Percentiles rank a stretch among this genome's conserved stretches.
Evolutionary conservation across 352 stramenopile genomes (phyloP).

Genomic region (Achlya hypogyna): DNA sequence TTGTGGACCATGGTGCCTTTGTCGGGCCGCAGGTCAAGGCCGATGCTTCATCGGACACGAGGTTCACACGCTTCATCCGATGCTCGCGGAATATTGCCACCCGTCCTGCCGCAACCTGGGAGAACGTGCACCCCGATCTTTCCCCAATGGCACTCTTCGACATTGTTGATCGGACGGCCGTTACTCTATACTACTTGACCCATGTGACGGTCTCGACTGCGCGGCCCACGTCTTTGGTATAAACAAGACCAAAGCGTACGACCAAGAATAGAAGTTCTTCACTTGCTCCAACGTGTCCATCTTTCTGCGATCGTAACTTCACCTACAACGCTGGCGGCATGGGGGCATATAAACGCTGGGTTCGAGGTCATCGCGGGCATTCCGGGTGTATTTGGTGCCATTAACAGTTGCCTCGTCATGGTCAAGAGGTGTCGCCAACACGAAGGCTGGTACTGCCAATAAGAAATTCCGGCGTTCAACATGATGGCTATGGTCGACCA

Average conservation of each 20-base stretch:
- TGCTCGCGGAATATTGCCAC: not conserved
- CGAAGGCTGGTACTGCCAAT: slow-evolving; percentile 20
- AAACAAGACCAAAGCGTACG: slow-evolving; percentile 10
- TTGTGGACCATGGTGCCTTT: not conserved
- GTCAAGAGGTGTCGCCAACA: slow-evolving; percentile 2
- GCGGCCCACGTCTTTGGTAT: slow-evolving; percentile 1
- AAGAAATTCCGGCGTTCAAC: slow-evolving; percentile 17
- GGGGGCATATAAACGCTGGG: not conserved
- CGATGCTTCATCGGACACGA: not conserved
- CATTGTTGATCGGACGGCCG: not conserved
- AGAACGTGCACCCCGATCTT: not conserved
- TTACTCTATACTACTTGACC: slow-evolving; percentile 5
- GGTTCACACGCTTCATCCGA: not conserved
- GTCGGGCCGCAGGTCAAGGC: not conserved
- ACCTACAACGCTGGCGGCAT: not conserved
- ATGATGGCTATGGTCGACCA: slow-evolving; percentile 13
- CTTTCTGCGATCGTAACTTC: not conserved
- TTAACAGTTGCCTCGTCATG: slow-evolving; percentile 14
- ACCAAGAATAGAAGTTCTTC: not conserved
- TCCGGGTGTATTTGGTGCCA: slow-evolving; percentile 9
- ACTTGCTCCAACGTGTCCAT: slow-evolving; percentile 1
- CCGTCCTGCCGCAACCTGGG: not conserved
- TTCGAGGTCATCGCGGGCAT: slow-evolving; percentile 4
- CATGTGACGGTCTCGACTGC: not conserved
- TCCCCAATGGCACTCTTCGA: not conserved